Evolutionary conservation across 139 green algal genomes (phyloP), one percentile per base, ranked within the genome.

Genomic region (Coelastrella sp.): DNA sequence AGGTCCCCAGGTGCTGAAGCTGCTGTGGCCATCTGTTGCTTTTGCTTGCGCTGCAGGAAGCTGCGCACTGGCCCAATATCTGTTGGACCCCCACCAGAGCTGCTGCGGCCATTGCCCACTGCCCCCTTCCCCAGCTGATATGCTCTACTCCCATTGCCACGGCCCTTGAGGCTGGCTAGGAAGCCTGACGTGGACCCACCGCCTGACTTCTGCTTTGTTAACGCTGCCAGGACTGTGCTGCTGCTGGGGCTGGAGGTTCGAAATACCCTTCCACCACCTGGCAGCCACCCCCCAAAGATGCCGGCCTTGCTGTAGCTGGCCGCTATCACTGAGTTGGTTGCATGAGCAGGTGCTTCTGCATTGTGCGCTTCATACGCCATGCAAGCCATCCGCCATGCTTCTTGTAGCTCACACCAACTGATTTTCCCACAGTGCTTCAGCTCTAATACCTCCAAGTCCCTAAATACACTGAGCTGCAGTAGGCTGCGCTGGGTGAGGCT

Each of bases 371-470:
- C 63, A 57, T 87, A 82, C 4, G 78, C 78, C 8, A 57, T 27
- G 78, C 87, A 91, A 9, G 79, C 78, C 9, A 68, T 57, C 24
- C 22, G 59, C 87, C 87, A 91, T 1, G 87, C 87, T 7, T 91
- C 22, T 35, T 86, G 78, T 68, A 91, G 87, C 78, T 91, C 87
- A 11, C 19, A 68, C 78, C 78, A 91, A n/a, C 76, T 87, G 78
- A 91, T 27, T 56, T 87, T 86, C 22, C 78, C 78, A 56, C 87
- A 91, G 87, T 86, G 24, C 61, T 86, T 85, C 56, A 91, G 87
- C 63, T 91, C 87, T 0, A 91, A 78, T 4, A 12, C 20, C n/a
- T 78, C 63, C 20, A 91, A 66, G 49, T 87, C 56, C 24, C 49
- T 14, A 27, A 91, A 57, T 17, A 82, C 70, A 27, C 78, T 87